Evolutionary conservation across 1,284 basidiomycete species (phyloP).

Genomic region (Ganoderma lingzhi): DNA sequence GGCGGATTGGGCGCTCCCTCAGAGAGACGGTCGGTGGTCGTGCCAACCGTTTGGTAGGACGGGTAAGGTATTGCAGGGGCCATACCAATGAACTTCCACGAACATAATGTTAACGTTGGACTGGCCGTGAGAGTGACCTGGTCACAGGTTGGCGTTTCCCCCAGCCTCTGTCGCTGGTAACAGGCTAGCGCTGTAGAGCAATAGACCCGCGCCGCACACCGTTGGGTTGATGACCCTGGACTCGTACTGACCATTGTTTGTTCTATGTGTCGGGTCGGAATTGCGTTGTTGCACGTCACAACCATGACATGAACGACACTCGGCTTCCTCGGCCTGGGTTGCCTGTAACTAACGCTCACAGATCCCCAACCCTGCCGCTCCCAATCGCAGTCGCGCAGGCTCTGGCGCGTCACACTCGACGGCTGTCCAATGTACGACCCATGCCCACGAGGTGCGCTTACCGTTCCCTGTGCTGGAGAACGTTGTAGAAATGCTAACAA

Average conservation of each 20-base stretch:
- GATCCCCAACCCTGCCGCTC: neutral
- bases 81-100: no score
- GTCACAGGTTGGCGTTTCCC: neutral
- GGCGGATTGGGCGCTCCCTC: neutral
- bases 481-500: neutral
- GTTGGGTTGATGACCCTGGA: neutral
- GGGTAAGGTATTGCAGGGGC: no score
- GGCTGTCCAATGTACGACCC: neutral
- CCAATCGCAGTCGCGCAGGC: neutral
- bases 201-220: neutral
- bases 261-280: neutral
- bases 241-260: neutral
- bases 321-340: neutral
- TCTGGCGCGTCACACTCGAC: neutral
- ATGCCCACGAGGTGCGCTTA: neutral
- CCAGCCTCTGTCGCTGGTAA: neutral
- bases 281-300: no score
- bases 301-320: neutral
- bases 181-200: neutral
- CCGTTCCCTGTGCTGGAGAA: neutral
- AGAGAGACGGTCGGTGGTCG: no score
- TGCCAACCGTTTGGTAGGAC: no score
- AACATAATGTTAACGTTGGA: no score
- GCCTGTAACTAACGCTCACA: neutral
- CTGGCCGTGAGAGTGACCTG: neutral